Conservation (phyloP, 257 asterid species). For the Salvia miltiorrhiza region DNA sequence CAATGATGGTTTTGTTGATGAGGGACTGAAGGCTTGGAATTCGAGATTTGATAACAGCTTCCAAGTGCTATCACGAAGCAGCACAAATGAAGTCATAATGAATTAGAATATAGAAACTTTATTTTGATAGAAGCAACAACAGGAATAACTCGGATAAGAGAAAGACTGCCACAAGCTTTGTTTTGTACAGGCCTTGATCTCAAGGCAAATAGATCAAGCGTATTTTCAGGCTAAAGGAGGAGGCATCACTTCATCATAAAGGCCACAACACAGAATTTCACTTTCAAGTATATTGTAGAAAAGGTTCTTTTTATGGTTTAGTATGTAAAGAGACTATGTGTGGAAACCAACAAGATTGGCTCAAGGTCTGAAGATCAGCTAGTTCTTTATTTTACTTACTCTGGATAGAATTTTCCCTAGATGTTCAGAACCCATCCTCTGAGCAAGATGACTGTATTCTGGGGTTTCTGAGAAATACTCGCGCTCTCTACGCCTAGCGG, state of each 20-base stretch:
- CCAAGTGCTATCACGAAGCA: slow-evolving; percentile 55
- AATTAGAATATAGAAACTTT: neutral
- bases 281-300: neutral
- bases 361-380: neutral
- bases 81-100: neutral
- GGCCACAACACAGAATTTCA: neutral
- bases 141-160: slow-evolving; percentile 1
- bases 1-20: slow-evolving; percentile 68
- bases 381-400: slow-evolving; percentile 32
- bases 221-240: no score
- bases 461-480: slow-evolving; percentile 65
- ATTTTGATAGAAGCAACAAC: slow-evolving; percentile 10
- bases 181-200: neutral
- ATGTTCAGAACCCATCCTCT: slow-evolving; percentile 81
- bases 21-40: slow-evolving; percentile 82
- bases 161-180: neutral
- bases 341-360: neutral
- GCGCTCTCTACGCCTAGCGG: slow-evolving; percentile 71
- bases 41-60: slow-evolving; percentile 72
- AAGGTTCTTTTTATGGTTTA: neutral
- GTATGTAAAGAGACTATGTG: neutral
- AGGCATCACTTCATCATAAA: no score
- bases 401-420: slow-evolving; percentile 69
- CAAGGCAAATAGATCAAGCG: neutral
- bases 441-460: slow-evolving; percentile 58